These are phyloP conservation scores for Triadica sebifera DNA, from an alignment of 345 rosid species.

Conservation along the genomic window DNA sequence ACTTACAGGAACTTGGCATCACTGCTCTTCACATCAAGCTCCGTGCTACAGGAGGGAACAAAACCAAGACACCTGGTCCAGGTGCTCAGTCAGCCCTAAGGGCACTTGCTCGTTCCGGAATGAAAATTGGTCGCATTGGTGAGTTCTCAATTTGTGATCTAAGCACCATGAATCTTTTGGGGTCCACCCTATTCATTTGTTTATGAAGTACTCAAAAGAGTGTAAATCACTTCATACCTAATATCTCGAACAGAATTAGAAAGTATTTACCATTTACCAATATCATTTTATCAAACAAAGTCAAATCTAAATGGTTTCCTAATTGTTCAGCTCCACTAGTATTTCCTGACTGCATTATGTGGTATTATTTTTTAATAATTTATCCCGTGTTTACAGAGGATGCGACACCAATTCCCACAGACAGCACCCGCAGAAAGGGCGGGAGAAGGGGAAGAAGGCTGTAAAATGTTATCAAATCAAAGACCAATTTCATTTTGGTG, in stretches of 20 bases:
- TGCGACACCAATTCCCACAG: conserved; percentile 90
- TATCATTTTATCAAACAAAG: background rate
- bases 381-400: conserved; percentile 55
- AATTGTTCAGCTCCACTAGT: no score
- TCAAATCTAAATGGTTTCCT: no score
- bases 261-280: background rate
- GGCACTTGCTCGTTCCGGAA: conserved; percentile 95
- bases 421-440: conserved; percentile 91
- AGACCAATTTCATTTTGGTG: background rate
- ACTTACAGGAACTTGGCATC: conserved; percentile 69
- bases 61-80: conserved; percentile 84
- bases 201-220: background rate
- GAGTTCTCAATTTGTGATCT: background rate
- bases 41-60: conserved; percentile 84
- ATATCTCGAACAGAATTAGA: background rate
- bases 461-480: conserved; percentile 18
- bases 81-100: conserved; percentile 92
- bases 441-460: conserved; percentile 93
- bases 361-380: background rate
- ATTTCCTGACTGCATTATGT: background rate
- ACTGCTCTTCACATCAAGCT: conserved; percentile 83
- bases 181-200: no score
- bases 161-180: background rate
- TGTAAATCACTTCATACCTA: no score
- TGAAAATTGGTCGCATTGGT: conserved; percentile 95